These are phyloP conservation scores for Thermomyces lanuginosus DNA, from an alignment of 2,329 filamentous ascomycete genomes.

Conservation along the genomic window DNA sequence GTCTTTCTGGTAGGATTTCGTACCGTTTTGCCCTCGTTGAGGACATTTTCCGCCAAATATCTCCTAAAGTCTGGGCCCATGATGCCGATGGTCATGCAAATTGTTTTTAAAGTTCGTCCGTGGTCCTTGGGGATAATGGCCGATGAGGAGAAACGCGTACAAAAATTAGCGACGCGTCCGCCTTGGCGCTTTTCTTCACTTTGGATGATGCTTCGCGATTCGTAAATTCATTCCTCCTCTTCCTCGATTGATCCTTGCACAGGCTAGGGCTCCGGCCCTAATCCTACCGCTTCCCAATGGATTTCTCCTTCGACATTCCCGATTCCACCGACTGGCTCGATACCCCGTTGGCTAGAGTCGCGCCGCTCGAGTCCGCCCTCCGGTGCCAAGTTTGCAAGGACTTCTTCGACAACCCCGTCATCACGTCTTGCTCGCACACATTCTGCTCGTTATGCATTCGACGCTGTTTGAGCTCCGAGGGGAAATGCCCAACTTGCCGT, in stretches of 20 bases:
- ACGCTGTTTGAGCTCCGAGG: constrained; percentile 62
- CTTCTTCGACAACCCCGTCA: constrained; percentile 85
- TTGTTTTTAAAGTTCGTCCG: too few relatives aligned
- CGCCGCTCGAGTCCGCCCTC: constrained; percentile 58
- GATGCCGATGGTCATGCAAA: too few relatives aligned
- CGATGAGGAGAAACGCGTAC: too few relatives aligned
- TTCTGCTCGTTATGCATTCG: constrained; percentile 96
- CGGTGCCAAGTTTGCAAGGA: constrained; percentile 98
- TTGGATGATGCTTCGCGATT: too few relatives aligned
- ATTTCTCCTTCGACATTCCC: constrained; percentile 22
- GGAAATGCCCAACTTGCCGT: constrained; percentile 76
- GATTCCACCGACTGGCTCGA: constrained; percentile 34
- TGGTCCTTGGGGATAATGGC: too few relatives aligned
- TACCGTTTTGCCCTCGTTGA: constrained; percentile 60
- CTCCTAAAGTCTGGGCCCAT: constrained; percentile 44
- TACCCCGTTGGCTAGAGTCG: constrained; percentile 29
- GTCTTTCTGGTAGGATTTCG: constrained; percentile 13
- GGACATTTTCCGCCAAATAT: constrained; percentile 57
- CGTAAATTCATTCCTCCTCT: too few relatives aligned
- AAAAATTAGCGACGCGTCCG: too few relatives aligned
- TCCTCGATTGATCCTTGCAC: too few relatives aligned
- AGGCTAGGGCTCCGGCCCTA: too few relatives aligned
- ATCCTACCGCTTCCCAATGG: too few relatives aligned
- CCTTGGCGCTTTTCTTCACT: too few relatives aligned
- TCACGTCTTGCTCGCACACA: constrained; percentile 86